A percentile compares a stretch with the other conserved stretches of the same genome.
These are phyloP conservation scores for Candida ascalaphidarum DNA, from an alignment of 805 yeast species.

Conservation along the genomic window DNA sequence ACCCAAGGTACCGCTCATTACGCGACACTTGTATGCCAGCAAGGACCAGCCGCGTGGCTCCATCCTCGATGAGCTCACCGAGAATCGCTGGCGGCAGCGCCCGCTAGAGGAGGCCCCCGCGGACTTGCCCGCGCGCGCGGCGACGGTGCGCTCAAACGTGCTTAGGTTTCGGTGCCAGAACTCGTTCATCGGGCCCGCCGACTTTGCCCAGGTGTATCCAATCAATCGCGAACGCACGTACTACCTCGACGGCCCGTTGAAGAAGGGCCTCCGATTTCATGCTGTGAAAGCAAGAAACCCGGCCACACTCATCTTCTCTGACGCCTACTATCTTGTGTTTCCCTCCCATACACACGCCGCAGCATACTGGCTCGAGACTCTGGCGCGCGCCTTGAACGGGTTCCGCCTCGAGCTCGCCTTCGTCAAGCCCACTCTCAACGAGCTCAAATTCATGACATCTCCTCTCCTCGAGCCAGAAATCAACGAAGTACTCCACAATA, in stretches of 20 bases:
- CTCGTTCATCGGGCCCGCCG: slow-evolving; percentile 28
- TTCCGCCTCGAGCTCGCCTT: slow-evolving; percentile 37
- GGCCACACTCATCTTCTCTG: slow-evolving; percentile 31
- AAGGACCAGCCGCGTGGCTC: slow-evolving; percentile 7
- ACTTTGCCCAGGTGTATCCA: slow-evolving; percentile 32
- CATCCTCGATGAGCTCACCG: slow-evolving; percentile 18
- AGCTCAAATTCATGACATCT: slow-evolving; percentile 19
- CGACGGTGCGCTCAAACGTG: slow-evolving; percentile 16
- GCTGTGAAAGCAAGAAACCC: slow-evolving; percentile 45
- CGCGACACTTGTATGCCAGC: slow-evolving; percentile 17
- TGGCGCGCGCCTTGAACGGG: slow-evolving; percentile 44
- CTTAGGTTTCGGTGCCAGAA: slow-evolving; percentile 29
- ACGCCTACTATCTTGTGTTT: slow-evolving; percentile 49
- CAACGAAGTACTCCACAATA: slow-evolving; percentile 1
- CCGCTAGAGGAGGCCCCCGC: slow-evolving; percentile 16
- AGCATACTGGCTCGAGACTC: slow-evolving; percentile 42
- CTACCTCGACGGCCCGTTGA: slow-evolving; percentile 11
- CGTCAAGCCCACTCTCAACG: slow-evolving; percentile 16
- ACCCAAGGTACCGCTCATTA: slow-evolving; percentile 17
- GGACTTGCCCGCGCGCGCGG: slow-evolving; percentile 10
- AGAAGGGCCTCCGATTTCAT: slow-evolving; percentile 22
- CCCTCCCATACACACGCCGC: slow-evolving; percentile 39
- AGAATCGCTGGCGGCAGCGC: slow-evolving; percentile 21
- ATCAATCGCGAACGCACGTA: slow-evolving; percentile 20
- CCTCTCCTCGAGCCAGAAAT: slow-evolving; percentile 13